Percentiles rank a stretch among this genome's conserved stretches.
These are phyloP conservation scores for Rhizophora apiculata DNA, from an alignment of 345 rosid genomes.

Conservation along the genomic window DNA sequence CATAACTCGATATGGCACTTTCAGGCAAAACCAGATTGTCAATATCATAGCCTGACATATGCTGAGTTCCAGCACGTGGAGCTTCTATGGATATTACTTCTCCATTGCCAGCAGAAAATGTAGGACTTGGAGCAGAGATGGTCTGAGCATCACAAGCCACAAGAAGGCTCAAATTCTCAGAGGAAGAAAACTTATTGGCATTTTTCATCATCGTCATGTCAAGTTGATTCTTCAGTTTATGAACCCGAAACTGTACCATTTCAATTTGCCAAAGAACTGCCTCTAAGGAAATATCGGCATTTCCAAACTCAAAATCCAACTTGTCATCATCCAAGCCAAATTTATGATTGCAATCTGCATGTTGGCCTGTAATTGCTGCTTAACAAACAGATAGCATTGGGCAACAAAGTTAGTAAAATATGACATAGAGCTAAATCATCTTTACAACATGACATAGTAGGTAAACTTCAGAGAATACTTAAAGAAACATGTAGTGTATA, in stretches of 20 bases:
- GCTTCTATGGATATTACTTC: conserved; percentile 60
- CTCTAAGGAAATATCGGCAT: conserved; percentile 53
- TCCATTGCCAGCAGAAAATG: conserved; percentile 65
- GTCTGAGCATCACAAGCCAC: conserved; percentile 59
- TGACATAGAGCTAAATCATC: background rate
- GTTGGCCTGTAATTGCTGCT: conserved; percentile 42
- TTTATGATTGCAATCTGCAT: conserved; percentile 32
- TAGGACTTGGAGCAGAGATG: conserved; percentile 84
- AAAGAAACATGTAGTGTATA: background rate
- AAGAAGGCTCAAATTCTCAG: conserved; percentile 81
- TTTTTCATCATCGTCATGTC: conserved; percentile 62
- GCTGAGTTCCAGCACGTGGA: conserved; percentile 42
- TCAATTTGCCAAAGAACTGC: conserved; percentile 70
- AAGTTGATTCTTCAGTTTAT: conserved; percentile 57
- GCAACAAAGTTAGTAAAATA: conserved; percentile 12
- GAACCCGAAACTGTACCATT: conserved; percentile 52
- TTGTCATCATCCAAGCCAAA: conserved; percentile 34
- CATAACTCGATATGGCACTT: conserved; percentile 57
- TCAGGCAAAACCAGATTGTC: conserved; percentile 64
- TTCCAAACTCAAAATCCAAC: conserved; percentile 42
- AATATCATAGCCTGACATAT: conserved; percentile 46
- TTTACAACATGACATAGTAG: too few species aligned
- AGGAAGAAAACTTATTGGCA: conserved; percentile 78
- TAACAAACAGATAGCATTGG: conserved; percentile 15
- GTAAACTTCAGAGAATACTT: background rate